These are phyloP conservation scores for Ascochyta fabae DNA, from an alignment of 2,329 filamentous ascomycete genomes.

Conservation along the genomic window DNA sequence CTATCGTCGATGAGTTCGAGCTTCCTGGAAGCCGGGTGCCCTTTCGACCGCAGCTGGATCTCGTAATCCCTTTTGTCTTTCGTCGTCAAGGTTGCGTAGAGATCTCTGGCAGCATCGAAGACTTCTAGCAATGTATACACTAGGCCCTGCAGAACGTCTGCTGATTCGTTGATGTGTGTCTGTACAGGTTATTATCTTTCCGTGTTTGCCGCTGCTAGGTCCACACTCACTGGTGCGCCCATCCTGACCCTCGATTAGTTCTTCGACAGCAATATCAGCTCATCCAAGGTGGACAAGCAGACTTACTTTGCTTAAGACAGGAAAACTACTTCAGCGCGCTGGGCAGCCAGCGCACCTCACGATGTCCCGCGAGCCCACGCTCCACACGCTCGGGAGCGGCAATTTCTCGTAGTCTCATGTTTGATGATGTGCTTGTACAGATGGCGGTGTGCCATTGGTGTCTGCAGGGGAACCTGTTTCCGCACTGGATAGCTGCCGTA, in stretches of 20 bases:
- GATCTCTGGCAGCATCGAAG: constrained; percentile 45
- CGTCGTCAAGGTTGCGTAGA: constrained; percentile 37
- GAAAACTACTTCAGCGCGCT: constrained; percentile 21
- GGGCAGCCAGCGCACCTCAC: constrained; percentile 28
- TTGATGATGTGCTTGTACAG: constrained; percentile 45
- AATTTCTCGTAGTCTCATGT: constrained; percentile 30
- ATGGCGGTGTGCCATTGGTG: constrained; percentile 46
- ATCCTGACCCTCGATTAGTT: constrained; percentile 26
- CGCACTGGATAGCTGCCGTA: constrained; percentile 33
- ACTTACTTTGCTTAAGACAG: constrained; percentile 24
- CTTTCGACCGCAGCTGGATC: constrained; percentile 33
- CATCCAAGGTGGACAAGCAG: constrained; percentile 22
- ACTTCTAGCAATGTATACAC: constrained; percentile 42
- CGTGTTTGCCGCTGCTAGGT: neutral
- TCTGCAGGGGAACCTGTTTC: constrained; percentile 14
- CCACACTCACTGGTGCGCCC: constrained; percentile 35
- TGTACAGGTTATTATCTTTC: constrained; percentile 20
- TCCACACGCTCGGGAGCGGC: constrained; percentile 10
- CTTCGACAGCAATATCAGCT: constrained; percentile 17
- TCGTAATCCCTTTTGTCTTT: constrained; percentile 47
- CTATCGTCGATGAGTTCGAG: constrained; percentile 39
- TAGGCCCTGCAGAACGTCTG: constrained; percentile 40
- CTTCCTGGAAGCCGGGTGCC: constrained; percentile 37
- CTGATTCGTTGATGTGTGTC: constrained; percentile 34
- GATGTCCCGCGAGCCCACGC: constrained; percentile 20